Base-by-base conservation (phyloP, 208 protist genomes). In the Trichomonas gallinae region DNA sequence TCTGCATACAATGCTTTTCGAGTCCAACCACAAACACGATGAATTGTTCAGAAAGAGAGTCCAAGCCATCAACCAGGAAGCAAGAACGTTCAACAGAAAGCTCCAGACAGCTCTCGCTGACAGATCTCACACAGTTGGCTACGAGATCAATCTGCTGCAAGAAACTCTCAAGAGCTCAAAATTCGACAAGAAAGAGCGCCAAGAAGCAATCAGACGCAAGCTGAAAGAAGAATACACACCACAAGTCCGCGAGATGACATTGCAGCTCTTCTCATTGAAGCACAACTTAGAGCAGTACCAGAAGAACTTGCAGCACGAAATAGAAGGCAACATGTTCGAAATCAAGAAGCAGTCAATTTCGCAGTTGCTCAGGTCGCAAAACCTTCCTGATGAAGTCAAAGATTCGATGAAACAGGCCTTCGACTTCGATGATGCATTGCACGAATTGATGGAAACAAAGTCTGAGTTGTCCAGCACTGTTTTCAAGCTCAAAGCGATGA, bases 231-330 rank as follows among this genome's bases (percentile, higher is more conserved):
- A 93, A 93, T 93, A 93, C 46, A 38, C 44, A 38, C 87, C 87
- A 38, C 40, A 93, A 93, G 87, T 93, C 17, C 17, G 44, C 17
- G 87, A 93, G 51, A 51, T 93, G 44, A 51, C 87, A 38, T 38
- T 93, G 3, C 87, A 93, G 46, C 44, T 93, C 15, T 93, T 93
- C 44, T 93, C 87, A 51, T 51, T 93, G 26, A 93, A 93, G 36
- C 87, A 93, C 9, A 93, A 93, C 38, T 21, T 93, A 0, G 87
- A 93, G 31, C 40, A 93, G 26, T 93, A 93, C 44, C 40, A 93
- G 31, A 93, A 93, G 44, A 93, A 51, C 31, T 93, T 93, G n/a
- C 87, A 51, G 46, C 87, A 93, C 38, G 87, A 93, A 93, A 93
- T 93, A 15, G 87, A 93, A 93, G 44, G 87, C 1, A 93, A 93